These are phyloP conservation scores for Ophiostoma triangulosporum DNA, from an alignment of 2,329 filamentous ascomycete species.

Conservation along the genomic window DNA sequence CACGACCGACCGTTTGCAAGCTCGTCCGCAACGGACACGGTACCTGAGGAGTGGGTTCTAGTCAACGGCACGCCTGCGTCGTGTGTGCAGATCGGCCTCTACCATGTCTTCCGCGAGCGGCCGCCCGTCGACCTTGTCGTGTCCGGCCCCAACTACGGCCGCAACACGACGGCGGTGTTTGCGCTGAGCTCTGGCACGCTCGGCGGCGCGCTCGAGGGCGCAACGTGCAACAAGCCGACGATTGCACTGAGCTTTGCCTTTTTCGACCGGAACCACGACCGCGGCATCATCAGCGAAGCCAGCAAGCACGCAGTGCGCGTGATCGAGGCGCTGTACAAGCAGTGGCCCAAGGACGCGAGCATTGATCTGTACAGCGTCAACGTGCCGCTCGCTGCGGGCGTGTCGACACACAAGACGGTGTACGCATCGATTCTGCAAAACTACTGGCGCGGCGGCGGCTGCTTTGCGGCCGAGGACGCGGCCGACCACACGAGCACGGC, in stretches of 20 bases:
- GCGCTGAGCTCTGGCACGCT: constrained; percentile 65
- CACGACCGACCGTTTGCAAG: constrained; percentile 38
- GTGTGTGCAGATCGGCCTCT: constrained; percentile 69
- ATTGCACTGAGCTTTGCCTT: constrained; percentile 88
- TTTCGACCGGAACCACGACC: constrained; percentile 72
- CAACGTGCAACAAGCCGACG: constrained; percentile 52
- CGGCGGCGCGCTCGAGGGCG: constrained; percentile 64
- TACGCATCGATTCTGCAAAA: constrained; percentile 85
- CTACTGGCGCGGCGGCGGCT: constrained; percentile 71
- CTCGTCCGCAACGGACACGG: not conserved
- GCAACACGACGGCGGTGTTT: constrained; percentile 71
- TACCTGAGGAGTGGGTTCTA: constrained; percentile 63
- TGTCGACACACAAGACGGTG: constrained; percentile 59
- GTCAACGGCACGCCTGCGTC: constrained; percentile 71
- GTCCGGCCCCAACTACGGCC: constrained; percentile 70
- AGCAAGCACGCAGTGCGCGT: constrained; percentile 61
- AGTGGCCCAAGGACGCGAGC: constrained; percentile 53
- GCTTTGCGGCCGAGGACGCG: constrained; percentile 69
- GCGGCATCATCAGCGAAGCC: constrained; percentile 64
- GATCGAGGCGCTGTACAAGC: constrained; percentile 62
- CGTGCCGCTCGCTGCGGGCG: constrained; percentile 67
- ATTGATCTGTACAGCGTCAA: constrained; percentile 87
- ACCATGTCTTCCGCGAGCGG: constrained; percentile 62
- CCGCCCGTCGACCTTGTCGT: constrained; percentile 65
- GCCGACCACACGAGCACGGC: constrained; percentile 19